Base-by-base conservation (phyloP, 1,284 basidiomycete genomes). In the Leccinum subrobustum region DNA sequence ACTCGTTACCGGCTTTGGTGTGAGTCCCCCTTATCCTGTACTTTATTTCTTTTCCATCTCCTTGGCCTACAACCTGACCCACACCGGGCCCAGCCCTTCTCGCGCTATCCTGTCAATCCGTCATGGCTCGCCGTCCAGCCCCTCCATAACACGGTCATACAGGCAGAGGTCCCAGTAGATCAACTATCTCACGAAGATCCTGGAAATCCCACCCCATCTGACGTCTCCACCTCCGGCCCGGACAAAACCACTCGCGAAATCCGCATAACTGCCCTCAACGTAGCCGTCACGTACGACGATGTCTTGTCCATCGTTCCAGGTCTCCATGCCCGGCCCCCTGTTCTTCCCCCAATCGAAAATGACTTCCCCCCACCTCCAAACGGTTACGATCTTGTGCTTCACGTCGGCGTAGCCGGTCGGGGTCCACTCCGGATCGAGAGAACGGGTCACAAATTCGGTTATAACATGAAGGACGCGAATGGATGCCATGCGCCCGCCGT, bases 351-450 rank as follows among this genome's bases (percentile, higher is more conserved):
- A 31, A 61, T 72, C 37, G 70, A 71, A 16, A 72, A 77, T 47
- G 58, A 70, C 1, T 74, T 75, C 20, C 70, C 77, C 11, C 60
- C 76, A 47, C 87, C 87, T 1, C 71, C 75, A 23, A 77, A 76
- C 54, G 87, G 87, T n/a, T 91, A 87, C 67, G 89, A 91, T 69
- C 83, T 91, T 63, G 81, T 91, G 54, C 81, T 91, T 65, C 89
- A 91, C 67, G 77, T 91, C 39, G 89, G 89, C 8, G 84, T 87
- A 12, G 88, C 87, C 2, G 83, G 83, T 6, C 79, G 85, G 12
- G 89, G 89, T 0, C 80, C 83, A 0, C 72, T 91, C 57, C 79
- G 86, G 27, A 79, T 91, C 74, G 89, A 91, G 71, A 79, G 82
- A 63, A 70, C 84, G n/a, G 82, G 80, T 1, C 89, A 91, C 70